These are phyloP conservation scores for Aspergillus novoparasiticus DNA, from an alignment of 2,329 filamentous ascomycete species.

Conservation along the genomic window DNA sequence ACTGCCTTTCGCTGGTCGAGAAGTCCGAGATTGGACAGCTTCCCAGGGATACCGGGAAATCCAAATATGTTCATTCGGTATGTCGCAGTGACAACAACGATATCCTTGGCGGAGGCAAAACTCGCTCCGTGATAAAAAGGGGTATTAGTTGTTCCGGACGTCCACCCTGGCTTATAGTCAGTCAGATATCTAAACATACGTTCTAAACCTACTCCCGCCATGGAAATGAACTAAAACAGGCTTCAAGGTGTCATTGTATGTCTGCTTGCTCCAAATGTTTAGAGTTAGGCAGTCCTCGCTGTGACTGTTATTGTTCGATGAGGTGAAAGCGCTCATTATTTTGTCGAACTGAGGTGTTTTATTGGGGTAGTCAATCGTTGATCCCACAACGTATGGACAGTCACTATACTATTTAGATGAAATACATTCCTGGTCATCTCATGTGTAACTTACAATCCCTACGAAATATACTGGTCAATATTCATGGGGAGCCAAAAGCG, in stretches of 20 bases:
- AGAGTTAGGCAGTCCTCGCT: slow-evolving; percentile 40
- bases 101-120: slow-evolving; percentile 39
- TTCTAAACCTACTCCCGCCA: slow-evolving; percentile 39
- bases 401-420: slow-evolving; percentile 19
- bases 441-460: slow-evolving; percentile 18
- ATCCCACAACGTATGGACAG: slow-evolving; percentile 23
- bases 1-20: slow-evolving; percentile 56
- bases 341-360: slow-evolving; percentile 21
- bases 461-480: background rate
- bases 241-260: slow-evolving; percentile 24
- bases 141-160: slow-evolving; percentile 35
- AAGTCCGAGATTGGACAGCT: slow-evolving; percentile 51
- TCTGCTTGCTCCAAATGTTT: slow-evolving; percentile 35
- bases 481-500: background rate
- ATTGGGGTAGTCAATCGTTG: slow-evolving; percentile 20
- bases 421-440: background rate
- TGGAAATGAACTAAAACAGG: slow-evolving; percentile 47
- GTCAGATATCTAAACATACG: background rate
- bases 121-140: slow-evolving; percentile 41
- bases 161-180: slow-evolving; percentile 32
- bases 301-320: slow-evolving; percentile 26
- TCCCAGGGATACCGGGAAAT: slow-evolving; percentile 39
- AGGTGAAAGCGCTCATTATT: slow-evolving; percentile 25
- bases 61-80: slow-evolving; percentile 47
- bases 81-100: slow-evolving; percentile 42